Evolutionary conservation across 768 basidiomycete genomes (phyloP).

Genomic region (Russula ochroleuca): DNA sequence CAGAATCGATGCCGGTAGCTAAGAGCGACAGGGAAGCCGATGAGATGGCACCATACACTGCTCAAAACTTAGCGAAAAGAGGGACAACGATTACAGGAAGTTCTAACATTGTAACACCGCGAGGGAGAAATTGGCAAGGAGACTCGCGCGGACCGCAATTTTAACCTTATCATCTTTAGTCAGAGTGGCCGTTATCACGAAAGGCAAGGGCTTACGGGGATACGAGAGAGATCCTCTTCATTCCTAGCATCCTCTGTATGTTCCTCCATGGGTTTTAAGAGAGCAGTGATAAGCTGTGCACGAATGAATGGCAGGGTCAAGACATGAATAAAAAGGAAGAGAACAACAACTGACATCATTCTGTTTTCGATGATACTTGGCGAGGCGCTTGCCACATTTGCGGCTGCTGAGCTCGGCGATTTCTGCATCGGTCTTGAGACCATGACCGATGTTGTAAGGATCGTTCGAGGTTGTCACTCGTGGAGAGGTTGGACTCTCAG

Average conservation of each 20-base stretch:
- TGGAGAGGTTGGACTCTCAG: constrained; percentile 42
- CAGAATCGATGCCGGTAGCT: constrained; percentile 85
- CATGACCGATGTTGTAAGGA: constrained; percentile 63
- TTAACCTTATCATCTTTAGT: constrained; percentile 55
- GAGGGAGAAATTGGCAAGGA: constrained; percentile 70
- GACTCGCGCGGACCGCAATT: constrained; percentile 81
- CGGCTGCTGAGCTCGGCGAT: constrained; percentile 56
- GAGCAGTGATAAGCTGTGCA: constrained; percentile 72
- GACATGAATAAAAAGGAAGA: constrained; percentile 1
- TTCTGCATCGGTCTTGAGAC: constrained; percentile 57
- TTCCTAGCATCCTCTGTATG: constrained; percentile 78
- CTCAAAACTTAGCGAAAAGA: background rate
- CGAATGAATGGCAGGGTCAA: background rate
- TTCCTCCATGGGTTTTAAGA: constrained; percentile 88
- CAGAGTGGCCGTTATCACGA: background rate
- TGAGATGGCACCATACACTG: constrained; percentile 90
- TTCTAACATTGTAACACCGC: constrained; percentile 65
- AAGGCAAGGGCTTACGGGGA: constrained; percentile 48
- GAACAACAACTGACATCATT: constrained; percentile 58
- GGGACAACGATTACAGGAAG: background rate
- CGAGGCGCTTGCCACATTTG: constrained; percentile 58
- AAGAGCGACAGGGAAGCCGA: constrained; percentile 80
- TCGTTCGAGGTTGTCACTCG: constrained; percentile 41
- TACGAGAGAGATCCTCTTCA: constrained; percentile 59
- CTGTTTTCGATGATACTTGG: constrained; percentile 62